These are phyloP conservation scores for Russula brevipes DNA, from an alignment of 768 basidiomycete species.

Conservation along the genomic window DNA sequence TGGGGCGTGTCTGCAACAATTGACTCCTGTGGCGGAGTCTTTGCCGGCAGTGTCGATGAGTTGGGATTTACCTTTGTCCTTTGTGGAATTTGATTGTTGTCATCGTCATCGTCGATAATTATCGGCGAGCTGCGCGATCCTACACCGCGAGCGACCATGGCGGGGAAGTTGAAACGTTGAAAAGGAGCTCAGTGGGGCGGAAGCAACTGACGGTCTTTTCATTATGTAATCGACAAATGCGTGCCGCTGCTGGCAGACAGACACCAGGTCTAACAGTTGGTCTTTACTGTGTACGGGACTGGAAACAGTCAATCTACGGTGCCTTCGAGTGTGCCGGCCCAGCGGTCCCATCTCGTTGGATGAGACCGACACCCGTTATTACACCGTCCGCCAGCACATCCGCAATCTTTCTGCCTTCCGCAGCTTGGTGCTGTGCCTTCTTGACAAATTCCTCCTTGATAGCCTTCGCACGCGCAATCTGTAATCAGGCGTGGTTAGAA, in stretches of 20 bases:
- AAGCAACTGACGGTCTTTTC: too few species aligned
- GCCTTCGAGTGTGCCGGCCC: slow-evolving; percentile 11
- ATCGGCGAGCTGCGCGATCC: slow-evolving; percentile 24
- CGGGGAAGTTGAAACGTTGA: not conserved
- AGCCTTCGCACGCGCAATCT: slow-evolving; percentile 63
- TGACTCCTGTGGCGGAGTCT: slow-evolving; percentile 3
- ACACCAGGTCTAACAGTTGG: too few species aligned
- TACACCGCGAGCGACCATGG: slow-evolving; percentile 14
- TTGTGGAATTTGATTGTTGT: not conserved
- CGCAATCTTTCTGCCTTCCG: slow-evolving; percentile 65
- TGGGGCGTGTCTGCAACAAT: not conserved
- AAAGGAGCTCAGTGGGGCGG: not conserved
- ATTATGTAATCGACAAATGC: slow-evolving; percentile 8
- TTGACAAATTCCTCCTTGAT: slow-evolving; percentile 69
- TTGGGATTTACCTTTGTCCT: not conserved
- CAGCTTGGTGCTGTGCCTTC: slow-evolving; percentile 57
- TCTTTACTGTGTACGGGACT: too few species aligned
- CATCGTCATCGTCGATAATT: slow-evolving; percentile 24
- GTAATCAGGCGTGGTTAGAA: not conserved
- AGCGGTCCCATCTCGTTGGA: slow-evolving; percentile 43
- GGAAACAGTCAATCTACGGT: not conserved
- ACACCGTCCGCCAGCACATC: slow-evolving; percentile 69
- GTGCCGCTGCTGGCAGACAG: too few species aligned
- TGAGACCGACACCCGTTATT: slow-evolving; percentile 70
- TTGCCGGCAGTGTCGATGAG: not conserved